Evolutionary conservation across 306 rosid species (phyloP), one percentile per base, ranked within the genome.

Genomic region (Rosa rugosa): DNA sequence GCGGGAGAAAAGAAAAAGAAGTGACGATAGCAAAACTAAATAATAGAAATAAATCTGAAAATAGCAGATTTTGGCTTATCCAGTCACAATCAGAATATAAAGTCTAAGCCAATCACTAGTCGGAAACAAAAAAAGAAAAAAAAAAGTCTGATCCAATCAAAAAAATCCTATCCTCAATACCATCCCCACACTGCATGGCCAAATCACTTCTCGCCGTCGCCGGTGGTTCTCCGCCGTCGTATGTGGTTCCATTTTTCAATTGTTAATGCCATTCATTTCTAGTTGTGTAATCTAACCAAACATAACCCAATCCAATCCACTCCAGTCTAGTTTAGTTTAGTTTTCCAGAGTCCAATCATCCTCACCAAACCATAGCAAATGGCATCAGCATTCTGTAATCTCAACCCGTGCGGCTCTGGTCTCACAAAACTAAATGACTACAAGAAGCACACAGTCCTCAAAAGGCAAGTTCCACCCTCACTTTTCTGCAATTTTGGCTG

Each of bases 361-460:
- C 6, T 13, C 22, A 51, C 57, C 57, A 17, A 51, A 20, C 27
- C 63, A 14, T 41, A 25, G 16, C 12, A 66, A 66, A 91, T 91
- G 96, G 88, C 90, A 41, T 76, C 79, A 50, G 47, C 84, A 8
- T 81, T 78, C 68, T 89, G 88, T 44, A 83, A 71, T 86, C 76
- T 86, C 73, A 78, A 69, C 42, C 75, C 66, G 11, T 68, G 65
- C 9, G 74, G 69, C 36, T 78, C 77, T 84, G 76, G 75, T 59
- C 77, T 69, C 77, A 59, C 76, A 46, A 81, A 50, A 69, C 84
- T 86, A 23, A 72, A 79, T 36, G 81, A 75, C 11, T 47, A 51
- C 12, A 56, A 17, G n/a, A 45, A 44, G 22, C 80, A 31, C 54
- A 77, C 46, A 79, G 45, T 31, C 79, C 63, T 66, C 64, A 83